Conservation (phyloP, 495 filamentous ascomycete genomes). For the Daldinia loculata region DNA sequence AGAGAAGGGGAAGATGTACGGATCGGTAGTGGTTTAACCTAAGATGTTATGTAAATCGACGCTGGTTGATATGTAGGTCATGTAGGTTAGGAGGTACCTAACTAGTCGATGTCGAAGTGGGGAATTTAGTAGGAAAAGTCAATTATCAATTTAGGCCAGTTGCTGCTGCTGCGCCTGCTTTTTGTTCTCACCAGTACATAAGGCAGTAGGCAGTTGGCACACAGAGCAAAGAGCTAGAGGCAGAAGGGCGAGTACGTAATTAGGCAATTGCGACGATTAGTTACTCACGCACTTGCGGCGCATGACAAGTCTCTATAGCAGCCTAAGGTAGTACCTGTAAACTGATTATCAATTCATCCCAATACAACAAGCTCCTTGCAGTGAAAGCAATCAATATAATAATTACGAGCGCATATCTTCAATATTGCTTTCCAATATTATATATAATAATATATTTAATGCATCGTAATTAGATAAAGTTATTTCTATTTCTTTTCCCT, state of each 20-base stretch:
- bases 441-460: no score
- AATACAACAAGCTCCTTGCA: background rate
- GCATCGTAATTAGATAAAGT: no score
- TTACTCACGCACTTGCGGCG: background rate
- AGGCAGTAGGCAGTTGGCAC: background rate
- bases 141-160: constrained; percentile 10
- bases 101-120: constrained; percentile 5
- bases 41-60: constrained; percentile 2
- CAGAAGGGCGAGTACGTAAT: constrained; percentile 37
- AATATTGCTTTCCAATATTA: no score
- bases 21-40: background rate
- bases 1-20: background rate
- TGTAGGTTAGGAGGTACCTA: no score
- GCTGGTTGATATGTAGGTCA: no score
- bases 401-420: no score
- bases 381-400: background rate
- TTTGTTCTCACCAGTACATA: constrained; percentile 3
- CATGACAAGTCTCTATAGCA: background rate
- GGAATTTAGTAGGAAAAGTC: constrained; percentile 2
- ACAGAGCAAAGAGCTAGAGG: constrained; percentile 9
- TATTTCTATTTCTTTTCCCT: background rate
- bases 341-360: background rate
- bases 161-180: background rate
- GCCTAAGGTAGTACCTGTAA: background rate
- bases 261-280: background rate